Percentiles rank a stretch among this genome's conserved stretches.
These are phyloP conservation scores for Leishmania mexicana DNA, from an alignment of 208 protist genomes.

Conservation along the genomic window DNA sequence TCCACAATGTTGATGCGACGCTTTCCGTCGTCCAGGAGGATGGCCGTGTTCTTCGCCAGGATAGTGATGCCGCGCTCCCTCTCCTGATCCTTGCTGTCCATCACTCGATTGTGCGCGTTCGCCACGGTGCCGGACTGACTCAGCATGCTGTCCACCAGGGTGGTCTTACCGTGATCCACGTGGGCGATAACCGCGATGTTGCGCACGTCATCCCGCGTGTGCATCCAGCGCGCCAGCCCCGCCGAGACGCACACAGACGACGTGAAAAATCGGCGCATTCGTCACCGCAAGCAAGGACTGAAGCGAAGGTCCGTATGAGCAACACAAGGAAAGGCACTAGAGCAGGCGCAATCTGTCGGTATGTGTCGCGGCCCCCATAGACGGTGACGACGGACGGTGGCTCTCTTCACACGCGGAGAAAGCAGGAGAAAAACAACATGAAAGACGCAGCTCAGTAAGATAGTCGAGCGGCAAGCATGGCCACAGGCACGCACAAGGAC, in stretches of 20 bases:
- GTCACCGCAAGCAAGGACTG: not conserved
- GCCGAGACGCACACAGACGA: constrained; percentile 10
- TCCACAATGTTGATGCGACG: constrained; percentile 97
- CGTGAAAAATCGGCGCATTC: constrained; percentile 30
- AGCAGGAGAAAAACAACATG: not conserved
- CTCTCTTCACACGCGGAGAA: not conserved
- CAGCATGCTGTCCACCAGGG: constrained; percentile 96
- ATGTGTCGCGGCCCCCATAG: not conserved
- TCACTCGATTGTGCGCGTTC: constrained; percentile 92
- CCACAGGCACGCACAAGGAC: not conserved
- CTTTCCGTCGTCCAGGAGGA: constrained; percentile 71
- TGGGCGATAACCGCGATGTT: constrained; percentile 98
- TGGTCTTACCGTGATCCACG: constrained; percentile 98
- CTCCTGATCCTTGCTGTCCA: constrained; percentile 97
- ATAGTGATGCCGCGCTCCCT: constrained; percentile 98
- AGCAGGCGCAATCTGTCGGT: not conserved
- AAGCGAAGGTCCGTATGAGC: too few relatives aligned
- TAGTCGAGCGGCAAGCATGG: not conserved
- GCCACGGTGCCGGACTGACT: constrained; percentile 87
- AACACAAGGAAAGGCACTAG: not conserved
- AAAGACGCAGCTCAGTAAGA: not conserved
- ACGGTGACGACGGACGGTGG: not conserved
- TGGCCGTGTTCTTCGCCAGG: constrained; percentile 95
- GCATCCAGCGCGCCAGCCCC: constrained; percentile 41
- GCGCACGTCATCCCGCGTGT: constrained; percentile 82